Conservation (phyloP, 2,329 filamentous ascomycete genomes). For the Blumeriella jaapii region DNA sequence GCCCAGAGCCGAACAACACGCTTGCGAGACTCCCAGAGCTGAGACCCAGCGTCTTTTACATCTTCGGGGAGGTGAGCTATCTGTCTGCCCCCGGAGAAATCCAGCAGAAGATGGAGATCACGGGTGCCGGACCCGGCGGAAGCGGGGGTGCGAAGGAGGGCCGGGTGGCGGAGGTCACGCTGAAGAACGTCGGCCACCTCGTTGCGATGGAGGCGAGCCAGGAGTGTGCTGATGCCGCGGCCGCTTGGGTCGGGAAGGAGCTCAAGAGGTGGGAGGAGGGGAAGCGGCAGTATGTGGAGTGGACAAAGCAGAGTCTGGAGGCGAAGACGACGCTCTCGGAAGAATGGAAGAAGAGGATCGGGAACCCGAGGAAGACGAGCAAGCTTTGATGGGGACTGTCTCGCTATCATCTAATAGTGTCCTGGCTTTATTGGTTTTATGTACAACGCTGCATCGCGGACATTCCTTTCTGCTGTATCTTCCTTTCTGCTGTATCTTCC, state of each 20-base stretch:
- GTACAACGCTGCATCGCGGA: no score
- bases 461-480: background rate
- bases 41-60: constrained; percentile 54
- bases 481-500: background rate
- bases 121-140: constrained; percentile 54
- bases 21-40: constrained; percentile 46
- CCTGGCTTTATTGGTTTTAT: no score
- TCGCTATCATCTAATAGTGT: no score
- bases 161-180: constrained; percentile 51
- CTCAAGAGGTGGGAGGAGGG: constrained; percentile 44
- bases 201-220: constrained; percentile 70
- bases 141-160: constrained; percentile 54
- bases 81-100: constrained; percentile 41
- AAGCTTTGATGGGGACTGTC: no score
- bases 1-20: constrained; percentile 48
- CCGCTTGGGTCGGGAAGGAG: constrained; percentile 45
- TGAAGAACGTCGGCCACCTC: constrained; percentile 62
- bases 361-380: constrained; percentile 11
- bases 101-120: constrained; percentile 49
- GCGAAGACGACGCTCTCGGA: constrained; percentile 46
- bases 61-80: constrained; percentile 51
- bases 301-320: constrained; percentile 36
- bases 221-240: constrained; percentile 50
- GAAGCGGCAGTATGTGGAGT: constrained; percentile 41
- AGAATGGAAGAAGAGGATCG: constrained; percentile 33